phyloP scores from a whole-genome alignment of 495 filamentous ascomycete species.

The Talaromyces ruber region DNA sequence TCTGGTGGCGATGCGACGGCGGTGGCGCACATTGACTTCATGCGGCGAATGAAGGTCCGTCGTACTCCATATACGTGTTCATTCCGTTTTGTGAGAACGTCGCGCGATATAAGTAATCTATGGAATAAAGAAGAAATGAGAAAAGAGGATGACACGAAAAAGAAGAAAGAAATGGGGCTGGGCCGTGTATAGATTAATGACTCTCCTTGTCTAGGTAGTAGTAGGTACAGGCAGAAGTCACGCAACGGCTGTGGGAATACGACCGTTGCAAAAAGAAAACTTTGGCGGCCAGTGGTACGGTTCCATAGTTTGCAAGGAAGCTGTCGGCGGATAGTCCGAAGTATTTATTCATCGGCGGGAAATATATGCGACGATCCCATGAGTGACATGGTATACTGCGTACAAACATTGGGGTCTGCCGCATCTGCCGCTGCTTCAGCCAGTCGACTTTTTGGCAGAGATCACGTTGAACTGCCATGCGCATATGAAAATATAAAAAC shows the following conservation, averaged over 20 bases:
- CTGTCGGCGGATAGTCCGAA: not conserved
- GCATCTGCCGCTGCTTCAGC: not conserved
- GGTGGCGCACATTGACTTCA: conserved; percentile 1
- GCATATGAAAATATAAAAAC: too few species aligned
- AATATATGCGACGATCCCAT: not conserved
- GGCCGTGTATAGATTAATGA: not conserved
- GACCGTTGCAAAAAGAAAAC: not conserved
- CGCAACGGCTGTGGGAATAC: too few species aligned
- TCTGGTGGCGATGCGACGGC: not conserved
- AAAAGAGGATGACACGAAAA: not conserved
- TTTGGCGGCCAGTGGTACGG: not conserved
- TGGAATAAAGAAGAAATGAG: not conserved
- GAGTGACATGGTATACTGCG: not conserved
- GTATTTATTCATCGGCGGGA: not conserved
- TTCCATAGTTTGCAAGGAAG: not conserved
- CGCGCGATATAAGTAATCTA: not conserved
- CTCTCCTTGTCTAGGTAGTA: too few species aligned
- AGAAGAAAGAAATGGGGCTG: not conserved
- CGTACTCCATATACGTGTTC: not conserved
- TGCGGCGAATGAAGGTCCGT: conserved; percentile 23
- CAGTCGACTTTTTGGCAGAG: not conserved
- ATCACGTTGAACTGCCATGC: too few species aligned
- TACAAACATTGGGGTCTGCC: not conserved
- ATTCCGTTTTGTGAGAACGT: not conserved
- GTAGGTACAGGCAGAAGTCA: not conserved